These are phyloP conservation scores for Penicillium argentinense DNA, from an alignment of 495 filamentous ascomycete genomes.

Conservation along the genomic window DNA sequence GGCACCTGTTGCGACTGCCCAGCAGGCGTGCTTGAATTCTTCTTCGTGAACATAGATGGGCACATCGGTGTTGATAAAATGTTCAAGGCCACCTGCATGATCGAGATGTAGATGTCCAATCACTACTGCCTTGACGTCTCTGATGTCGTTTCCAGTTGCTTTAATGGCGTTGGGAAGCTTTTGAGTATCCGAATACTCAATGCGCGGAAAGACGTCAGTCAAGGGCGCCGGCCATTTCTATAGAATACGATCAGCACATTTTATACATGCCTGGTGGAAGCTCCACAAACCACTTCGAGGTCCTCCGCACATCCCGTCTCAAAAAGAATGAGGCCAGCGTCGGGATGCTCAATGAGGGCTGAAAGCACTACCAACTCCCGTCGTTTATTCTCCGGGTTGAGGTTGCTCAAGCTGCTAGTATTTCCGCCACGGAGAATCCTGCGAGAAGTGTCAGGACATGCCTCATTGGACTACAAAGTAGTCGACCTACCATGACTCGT, in stretches of 20 bases:
- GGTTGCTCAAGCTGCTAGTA: constrained; percentile 22
- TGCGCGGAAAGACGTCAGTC: constrained; percentile 49
- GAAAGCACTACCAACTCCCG: constrained; percentile 43
- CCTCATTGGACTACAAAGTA: neutral
- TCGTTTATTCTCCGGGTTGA: constrained; percentile 33
- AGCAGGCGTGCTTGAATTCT: constrained; percentile 51
- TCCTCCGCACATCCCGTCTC: constrained; percentile 53
- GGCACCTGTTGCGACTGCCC: constrained; percentile 41
- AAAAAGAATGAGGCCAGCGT: constrained; percentile 50
- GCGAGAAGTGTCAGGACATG: neutral
- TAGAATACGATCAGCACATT: neutral
- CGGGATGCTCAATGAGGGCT: constrained; percentile 51
- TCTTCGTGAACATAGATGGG: constrained; percentile 54
- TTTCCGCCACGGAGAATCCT: constrained; percentile 32
- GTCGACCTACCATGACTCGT: constrained; percentile 24
- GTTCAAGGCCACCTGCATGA: constrained; percentile 54
- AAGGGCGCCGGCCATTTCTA: constrained; percentile 38
- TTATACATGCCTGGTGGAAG: too few relatives aligned
- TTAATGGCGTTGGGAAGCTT: constrained; percentile 47
- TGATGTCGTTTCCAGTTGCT: constrained; percentile 46
- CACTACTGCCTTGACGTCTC: constrained; percentile 53
- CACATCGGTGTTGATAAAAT: constrained; percentile 47
- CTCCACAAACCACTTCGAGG: constrained; percentile 30
- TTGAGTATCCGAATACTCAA: constrained; percentile 38
- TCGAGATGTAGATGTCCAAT: constrained; percentile 56